Evolutionary conservation across 1,284 basidiomycete species (phyloP).

Genomic region (Flammula alnicola): DNA sequence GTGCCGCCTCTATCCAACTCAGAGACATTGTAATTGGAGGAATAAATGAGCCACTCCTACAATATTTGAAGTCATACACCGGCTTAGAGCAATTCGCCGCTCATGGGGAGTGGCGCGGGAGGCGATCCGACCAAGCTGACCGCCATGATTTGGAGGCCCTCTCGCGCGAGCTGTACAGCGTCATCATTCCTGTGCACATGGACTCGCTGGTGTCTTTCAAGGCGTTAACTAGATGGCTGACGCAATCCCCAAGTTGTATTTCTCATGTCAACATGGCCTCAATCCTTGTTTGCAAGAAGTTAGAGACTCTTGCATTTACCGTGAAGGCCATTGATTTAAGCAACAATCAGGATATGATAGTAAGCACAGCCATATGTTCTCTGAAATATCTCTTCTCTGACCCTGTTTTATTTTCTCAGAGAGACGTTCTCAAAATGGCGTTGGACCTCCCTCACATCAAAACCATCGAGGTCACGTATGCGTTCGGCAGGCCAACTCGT

Average conservation of each 20-base stretch:
- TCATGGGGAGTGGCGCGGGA: background rate
- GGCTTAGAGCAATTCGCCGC: conserved; percentile 1
- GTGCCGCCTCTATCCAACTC: background rate
- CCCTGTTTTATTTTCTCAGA: no score
- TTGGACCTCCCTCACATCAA: background rate
- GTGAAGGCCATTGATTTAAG: background rate
- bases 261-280: background rate
- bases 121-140: background rate
- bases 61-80: background rate
- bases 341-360: background rate
- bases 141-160: background rate
- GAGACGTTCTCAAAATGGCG: background rate
- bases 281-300: background rate
- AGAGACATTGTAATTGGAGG: background rate
- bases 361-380: background rate
- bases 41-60: background rate
- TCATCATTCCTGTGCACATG: background rate
- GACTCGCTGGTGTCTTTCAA: conserved; percentile 1
- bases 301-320: background rate
- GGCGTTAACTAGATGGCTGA: background rate
- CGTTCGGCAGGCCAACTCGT: no score
- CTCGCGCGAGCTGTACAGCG: background rate
- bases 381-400: no score
- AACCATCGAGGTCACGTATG: background rate
- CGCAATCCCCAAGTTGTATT: background rate